Conservation (phyloP, 352 stramenopile species). For the Phytophthora chlamydospora region DNA sequence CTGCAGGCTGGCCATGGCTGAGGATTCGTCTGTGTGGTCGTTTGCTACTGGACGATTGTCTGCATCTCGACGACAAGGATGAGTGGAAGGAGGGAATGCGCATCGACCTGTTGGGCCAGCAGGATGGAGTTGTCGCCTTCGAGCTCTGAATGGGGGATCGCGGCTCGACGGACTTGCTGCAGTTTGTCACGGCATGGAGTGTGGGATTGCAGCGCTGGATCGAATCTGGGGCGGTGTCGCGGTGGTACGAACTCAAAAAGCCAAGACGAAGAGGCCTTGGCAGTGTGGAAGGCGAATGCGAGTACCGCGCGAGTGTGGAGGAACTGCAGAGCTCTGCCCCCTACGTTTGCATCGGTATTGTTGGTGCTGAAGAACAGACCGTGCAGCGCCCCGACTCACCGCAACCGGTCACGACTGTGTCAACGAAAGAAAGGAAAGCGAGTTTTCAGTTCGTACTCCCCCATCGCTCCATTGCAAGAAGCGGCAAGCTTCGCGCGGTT, state of each 20-base stretch:
- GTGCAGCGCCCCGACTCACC: conserved; percentile 3
- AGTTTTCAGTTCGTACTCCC: conserved; percentile 45
- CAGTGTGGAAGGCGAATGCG: not conserved
- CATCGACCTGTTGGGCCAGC: conserved; percentile 3
- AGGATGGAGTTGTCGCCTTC: conserved; percentile 1
- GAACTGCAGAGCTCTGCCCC: conserved; percentile 12
- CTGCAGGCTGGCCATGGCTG: conserved; percentile 9
- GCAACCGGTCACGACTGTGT: not conserved
- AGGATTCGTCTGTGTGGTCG: not conserved
- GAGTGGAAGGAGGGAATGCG: conserved; percentile 8
- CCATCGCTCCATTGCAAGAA: conserved; percentile 20
- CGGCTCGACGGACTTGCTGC: conserved; percentile 28
- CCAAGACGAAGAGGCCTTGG: not conserved
- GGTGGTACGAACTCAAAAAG: conserved; percentile 22
- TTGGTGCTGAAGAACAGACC: not conserved
- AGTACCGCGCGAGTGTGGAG: conserved; percentile 5
- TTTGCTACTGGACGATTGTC: conserved; percentile 22
- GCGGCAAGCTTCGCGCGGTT: conserved; percentile 27
- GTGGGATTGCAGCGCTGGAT: conserved; percentile 35
- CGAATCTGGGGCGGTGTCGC: conserved; percentile 12
- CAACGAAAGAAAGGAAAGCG: conserved; percentile 7
- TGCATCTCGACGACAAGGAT: conserved; percentile 1
- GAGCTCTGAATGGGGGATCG: conserved; percentile 21
- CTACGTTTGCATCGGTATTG: conserved; percentile 24
- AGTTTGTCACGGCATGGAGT: conserved; percentile 29